Percentiles rank a stretch among this genome's conserved stretches.
phyloP scores from a whole-genome alignment of 371 early-diverging fungal genomes.

The Zychaea mexicana region DNA sequence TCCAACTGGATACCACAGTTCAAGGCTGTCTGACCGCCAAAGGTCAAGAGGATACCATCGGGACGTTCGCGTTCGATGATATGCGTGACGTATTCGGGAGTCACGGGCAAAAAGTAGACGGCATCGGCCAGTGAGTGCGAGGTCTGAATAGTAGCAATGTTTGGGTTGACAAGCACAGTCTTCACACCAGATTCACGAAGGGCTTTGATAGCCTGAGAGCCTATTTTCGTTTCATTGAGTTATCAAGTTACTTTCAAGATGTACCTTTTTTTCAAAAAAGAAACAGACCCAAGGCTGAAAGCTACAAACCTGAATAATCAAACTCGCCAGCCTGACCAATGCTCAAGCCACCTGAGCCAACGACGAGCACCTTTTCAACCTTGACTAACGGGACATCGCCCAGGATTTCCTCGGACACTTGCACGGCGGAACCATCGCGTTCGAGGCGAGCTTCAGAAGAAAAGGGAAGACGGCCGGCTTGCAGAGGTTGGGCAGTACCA shows the following conservation, averaged over 20 bases:
- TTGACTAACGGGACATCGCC: conserved; percentile 52
- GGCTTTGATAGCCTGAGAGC: conserved; percentile 95
- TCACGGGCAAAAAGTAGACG: conserved; percentile 95
- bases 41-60: conserved; percentile 90
- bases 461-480: conserved; percentile 1
- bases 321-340: conserved; percentile 99
- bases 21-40: conserved; percentile 95
- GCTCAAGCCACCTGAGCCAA: conserved; percentile 90
- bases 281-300: neutral
- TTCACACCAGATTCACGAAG: conserved; percentile 86
- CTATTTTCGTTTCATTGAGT: no score
- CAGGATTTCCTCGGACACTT: conserved; percentile 61
- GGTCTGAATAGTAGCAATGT: conserved; percentile 97
- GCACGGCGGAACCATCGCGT: conserved; percentile 40
- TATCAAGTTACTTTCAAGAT: neutral
- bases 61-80: conserved; percentile 89
- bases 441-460: neutral
- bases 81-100: conserved; percentile 84
- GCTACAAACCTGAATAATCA: conserved; percentile 81
- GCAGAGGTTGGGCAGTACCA: neutral
- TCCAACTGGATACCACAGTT: conserved; percentile 90
- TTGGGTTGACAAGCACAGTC: conserved; percentile 93
- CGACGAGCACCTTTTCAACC: conserved; percentile 86
- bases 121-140: conserved; percentile 87
- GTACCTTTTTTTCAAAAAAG: neutral